These are phyloP conservation scores for Silene uniflora DNA, from an alignment of 148 eudicot genomes.

Conservation along the genomic window DNA sequence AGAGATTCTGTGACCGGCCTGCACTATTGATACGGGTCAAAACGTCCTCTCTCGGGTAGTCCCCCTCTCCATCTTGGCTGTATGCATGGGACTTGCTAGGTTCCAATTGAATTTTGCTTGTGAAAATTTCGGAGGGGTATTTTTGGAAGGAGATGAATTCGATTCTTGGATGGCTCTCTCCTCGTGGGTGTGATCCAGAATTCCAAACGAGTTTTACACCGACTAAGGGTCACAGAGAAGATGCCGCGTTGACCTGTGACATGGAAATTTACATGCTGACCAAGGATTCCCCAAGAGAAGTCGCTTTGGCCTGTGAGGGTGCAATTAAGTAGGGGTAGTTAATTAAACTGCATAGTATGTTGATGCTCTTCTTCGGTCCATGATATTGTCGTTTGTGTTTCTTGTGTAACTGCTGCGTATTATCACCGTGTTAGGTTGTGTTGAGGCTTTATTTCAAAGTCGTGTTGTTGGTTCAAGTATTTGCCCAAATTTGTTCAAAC, in stretches of 20 bases:
- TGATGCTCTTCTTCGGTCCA: neutral
- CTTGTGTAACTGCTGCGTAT: too few species aligned
- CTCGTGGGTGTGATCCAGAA: neutral
- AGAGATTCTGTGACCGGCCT: neutral
- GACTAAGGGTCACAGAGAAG: neutral
- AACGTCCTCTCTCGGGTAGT: neutral
- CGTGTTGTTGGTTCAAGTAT: neutral
- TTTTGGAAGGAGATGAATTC: neutral
- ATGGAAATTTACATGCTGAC: neutral
- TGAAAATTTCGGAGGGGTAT: neutral
- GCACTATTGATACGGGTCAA: neutral
- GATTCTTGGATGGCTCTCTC: neutral
- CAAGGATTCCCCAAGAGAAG: neutral
- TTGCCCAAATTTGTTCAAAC: neutral
- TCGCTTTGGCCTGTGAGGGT: neutral
- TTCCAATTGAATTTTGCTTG: neutral
- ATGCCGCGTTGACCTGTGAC: neutral
- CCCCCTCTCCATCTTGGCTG: neutral
- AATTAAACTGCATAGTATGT: too few species aligned
- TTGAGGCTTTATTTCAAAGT: neutral
- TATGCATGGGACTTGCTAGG: neutral
- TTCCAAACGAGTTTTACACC: neutral
- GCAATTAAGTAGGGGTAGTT: neutral
- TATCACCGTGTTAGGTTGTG: neutral
- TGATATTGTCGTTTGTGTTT: neutral